Conservation (phyloP, 768 basidiomycete species). For the Panaeolus cyanescens region DNA sequence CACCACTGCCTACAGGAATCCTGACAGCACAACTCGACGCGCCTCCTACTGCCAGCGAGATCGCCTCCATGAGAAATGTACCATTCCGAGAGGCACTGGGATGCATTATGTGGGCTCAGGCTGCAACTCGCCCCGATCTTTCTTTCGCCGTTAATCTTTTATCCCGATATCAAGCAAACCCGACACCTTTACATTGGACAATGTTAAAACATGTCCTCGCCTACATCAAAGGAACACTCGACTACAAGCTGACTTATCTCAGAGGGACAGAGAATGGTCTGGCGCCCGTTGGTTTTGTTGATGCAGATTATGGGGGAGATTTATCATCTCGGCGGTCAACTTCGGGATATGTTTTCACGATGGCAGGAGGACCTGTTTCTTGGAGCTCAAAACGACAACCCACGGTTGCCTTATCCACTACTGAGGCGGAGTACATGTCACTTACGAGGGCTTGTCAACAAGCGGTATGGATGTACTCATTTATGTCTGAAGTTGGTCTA, state of each 20-base stretch:
- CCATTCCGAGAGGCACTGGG: constrained; percentile 12
- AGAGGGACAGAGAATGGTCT: constrained; percentile 4
- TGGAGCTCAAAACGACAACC: constrained; percentile 37
- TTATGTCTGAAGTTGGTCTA: constrained; percentile 24
- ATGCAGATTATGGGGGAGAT: constrained; percentile 19
- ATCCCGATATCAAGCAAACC: constrained; percentile 23
- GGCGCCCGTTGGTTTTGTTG: constrained; percentile 11
- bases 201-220: constrained; percentile 17
- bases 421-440: constrained; percentile 39
- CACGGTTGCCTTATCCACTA: constrained; percentile 34
- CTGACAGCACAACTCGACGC: neutral
- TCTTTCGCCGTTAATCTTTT: constrained; percentile 20
- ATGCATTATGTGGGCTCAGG: constrained; percentile 22
- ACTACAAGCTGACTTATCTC: constrained; percentile 15
- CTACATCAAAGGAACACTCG: constrained; percentile 20
- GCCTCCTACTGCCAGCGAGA: neutral
- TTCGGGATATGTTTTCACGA: constrained; percentile 30
- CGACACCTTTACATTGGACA: constrained; percentile 20
- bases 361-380: constrained; percentile 28
- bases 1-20: constrained; percentile 11
- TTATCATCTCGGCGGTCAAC: constrained; percentile 26
- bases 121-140: constrained; percentile 25
- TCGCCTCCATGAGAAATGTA: constrained; percentile 6
- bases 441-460: constrained; percentile 23
- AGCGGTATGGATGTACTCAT: constrained; percentile 25